Conservation (phyloP, 2,329 filamentous ascomycete species). For the Xylaria sp. region DNA sequence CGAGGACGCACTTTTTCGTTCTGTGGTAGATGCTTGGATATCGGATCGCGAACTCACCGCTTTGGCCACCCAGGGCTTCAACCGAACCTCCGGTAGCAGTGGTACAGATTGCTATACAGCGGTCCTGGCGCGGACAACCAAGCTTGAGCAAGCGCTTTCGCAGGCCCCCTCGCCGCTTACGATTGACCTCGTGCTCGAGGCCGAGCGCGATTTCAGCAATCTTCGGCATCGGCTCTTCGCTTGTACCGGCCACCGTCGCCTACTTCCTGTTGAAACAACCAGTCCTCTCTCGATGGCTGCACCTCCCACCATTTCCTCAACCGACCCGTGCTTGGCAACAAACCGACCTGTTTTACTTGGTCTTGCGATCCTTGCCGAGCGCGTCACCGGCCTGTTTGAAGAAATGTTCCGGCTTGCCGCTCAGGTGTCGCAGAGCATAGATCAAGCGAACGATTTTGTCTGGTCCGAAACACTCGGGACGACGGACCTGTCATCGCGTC, state of each 20-base stretch:
- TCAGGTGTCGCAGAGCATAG: constrained; percentile 25
- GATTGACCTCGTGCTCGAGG: constrained; percentile 21
- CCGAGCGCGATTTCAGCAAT: constrained; percentile 33
- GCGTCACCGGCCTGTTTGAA: constrained; percentile 36
- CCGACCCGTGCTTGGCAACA: constrained; percentile 21
- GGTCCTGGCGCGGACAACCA: background rate
- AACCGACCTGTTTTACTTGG: constrained; percentile 34
- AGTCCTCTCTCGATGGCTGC: background rate
- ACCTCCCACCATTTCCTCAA: background rate
- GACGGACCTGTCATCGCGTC: constrained; percentile 24
- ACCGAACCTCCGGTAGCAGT: too few relatives aligned
- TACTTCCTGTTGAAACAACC: background rate
- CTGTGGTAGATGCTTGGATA: constrained; percentile 18
- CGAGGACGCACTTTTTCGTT: constrained; percentile 5
- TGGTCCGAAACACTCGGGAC: constrained; percentile 8
- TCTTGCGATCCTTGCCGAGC: constrained; percentile 36
- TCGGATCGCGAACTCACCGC: background rate
- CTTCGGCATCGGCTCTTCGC: constrained; percentile 28
- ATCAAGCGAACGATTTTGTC: constrained; percentile 19
- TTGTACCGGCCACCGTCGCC: constrained; percentile 30
- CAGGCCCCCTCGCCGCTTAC: background rate
- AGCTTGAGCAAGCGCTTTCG: background rate
- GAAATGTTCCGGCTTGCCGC: constrained; percentile 20
- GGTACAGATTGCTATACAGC: background rate
- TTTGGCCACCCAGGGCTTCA: background rate